Conservation (phyloP, 2,329 filamentous ascomycete species). For the Anthostomella pinea region DNA sequence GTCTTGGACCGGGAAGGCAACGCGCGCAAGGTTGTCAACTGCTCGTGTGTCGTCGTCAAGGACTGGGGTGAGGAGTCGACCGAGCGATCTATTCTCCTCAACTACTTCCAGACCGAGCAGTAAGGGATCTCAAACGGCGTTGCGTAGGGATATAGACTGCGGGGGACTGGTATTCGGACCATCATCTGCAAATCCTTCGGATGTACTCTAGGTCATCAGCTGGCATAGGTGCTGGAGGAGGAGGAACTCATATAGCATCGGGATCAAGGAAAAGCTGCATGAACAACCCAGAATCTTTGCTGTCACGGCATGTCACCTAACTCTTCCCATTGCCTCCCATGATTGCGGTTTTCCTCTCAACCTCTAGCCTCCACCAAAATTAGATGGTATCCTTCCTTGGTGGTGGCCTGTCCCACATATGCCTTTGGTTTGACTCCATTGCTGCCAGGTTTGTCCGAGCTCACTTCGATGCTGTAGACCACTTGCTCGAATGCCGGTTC, state of each 20-base stretch:
- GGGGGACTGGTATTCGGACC: conserved; percentile 23
- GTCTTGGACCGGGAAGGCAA: conserved; percentile 99
- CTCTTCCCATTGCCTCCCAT: conserved; percentile 17
- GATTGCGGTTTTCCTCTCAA: conserved; percentile 30
- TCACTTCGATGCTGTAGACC: conserved; percentile 57
- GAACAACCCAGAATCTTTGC: no score
- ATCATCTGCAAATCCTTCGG: conserved; percentile 24
- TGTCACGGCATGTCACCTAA: conserved; percentile 5
- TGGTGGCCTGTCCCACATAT: conserved; percentile 65
- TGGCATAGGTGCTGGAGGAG: conserved; percentile 38
- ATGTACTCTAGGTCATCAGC: conserved; percentile 43
- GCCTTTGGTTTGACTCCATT: conserved; percentile 55
- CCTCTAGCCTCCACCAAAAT: conserved; percentile 69
- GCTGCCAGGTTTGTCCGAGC: conserved; percentile 55
- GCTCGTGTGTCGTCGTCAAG: conserved; percentile 99
- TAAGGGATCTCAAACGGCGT: conserved; percentile 44
- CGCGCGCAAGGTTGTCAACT: conserved; percentile 99
- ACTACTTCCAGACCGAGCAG: conserved; percentile 98
- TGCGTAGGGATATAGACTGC: conserved; percentile 28
- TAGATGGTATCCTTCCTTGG: conserved; percentile 74
- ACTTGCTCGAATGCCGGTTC: conserved; percentile 69
- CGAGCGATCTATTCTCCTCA: conserved; percentile 97
- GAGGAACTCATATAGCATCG: conserved; percentile 28
- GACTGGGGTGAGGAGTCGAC: conserved; percentile 99
- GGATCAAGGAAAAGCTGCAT: conserved; percentile 40